Conservation (phyloP, 225 moss, liverwort and hornwort genomes). For the Rhytidiadelphus loreus region DNA sequence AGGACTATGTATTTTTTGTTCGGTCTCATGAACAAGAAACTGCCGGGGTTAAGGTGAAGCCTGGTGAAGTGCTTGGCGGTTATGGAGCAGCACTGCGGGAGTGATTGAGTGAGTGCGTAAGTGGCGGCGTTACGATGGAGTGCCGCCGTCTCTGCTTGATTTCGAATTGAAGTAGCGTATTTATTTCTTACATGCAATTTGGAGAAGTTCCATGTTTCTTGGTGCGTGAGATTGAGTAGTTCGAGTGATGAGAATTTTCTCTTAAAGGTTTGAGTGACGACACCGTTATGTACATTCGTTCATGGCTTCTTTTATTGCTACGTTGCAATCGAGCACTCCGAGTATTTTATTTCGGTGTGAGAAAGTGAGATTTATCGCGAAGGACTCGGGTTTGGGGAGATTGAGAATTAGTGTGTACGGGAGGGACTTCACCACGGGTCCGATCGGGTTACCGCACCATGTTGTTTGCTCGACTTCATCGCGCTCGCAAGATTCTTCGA, state of each 20-base stretch:
- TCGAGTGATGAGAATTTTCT: background rate
- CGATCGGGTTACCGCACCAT: conserved; percentile 1
- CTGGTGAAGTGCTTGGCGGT: background rate
- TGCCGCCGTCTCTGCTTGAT: background rate
- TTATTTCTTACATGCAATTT: background rate
- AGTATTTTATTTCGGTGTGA: background rate
- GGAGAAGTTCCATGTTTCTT: background rate
- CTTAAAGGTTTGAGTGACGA: background rate
- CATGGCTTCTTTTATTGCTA: conserved; percentile 14
- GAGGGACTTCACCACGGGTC: background rate
- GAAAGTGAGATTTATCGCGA: background rate
- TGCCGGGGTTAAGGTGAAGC: background rate
- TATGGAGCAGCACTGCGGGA: background rate
- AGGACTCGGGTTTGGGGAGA: background rate
- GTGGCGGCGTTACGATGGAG: background rate
- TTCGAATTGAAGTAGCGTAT: background rate
- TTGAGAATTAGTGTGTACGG: background rate
- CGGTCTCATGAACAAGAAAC: background rate
- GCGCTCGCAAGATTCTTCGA: conserved; percentile 12
- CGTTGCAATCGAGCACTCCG: conserved; percentile 4
- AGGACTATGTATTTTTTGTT: background rate
- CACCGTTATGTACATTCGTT: background rate
- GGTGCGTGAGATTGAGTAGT: background rate
- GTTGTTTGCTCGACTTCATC: conserved; percentile 34
- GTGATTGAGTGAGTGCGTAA: background rate